Conservation (phyloP, 108 stramenopile genomes). For the Aureococcus anophagefferens region DNA sequence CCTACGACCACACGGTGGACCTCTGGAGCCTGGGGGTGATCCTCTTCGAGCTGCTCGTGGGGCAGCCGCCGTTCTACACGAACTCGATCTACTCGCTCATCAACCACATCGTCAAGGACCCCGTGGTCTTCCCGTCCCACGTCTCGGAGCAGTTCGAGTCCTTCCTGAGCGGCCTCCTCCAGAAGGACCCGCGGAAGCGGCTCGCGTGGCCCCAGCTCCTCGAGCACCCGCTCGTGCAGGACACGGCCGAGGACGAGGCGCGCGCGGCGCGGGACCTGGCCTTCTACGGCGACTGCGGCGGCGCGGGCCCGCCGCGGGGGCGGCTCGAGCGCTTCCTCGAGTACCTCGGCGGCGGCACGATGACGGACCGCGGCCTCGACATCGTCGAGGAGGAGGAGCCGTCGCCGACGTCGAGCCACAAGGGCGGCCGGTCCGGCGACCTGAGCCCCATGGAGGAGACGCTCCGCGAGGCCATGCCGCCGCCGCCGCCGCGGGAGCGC, state of each 20-base stretch:
- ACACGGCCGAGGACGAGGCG: slow-evolving; percentile 23
- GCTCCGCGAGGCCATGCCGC: too few species aligned
- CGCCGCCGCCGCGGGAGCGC: too few species aligned
- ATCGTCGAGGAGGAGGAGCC: too few species aligned
- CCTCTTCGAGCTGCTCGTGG: slow-evolving; percentile 50
- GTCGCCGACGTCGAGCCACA: too few species aligned
- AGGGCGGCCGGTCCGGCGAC: too few species aligned
- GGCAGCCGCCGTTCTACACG: slow-evolving; percentile 63
- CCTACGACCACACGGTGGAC: slow-evolving; percentile 47
- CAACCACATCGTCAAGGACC: slow-evolving; percentile 53
- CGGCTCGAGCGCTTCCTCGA: slow-evolving; percentile 29
- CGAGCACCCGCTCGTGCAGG: slow-evolving; percentile 45
- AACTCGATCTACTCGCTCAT: slow-evolving; percentile 56
- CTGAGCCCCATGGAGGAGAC: too few species aligned
- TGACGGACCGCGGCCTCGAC: too few species aligned
- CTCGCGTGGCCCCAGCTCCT: slow-evolving; percentile 47
- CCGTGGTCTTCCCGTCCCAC: slow-evolving; percentile 37
- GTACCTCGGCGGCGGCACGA: not conserved
- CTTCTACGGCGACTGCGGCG: slow-evolving; percentile 22
- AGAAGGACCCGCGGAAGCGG: slow-evolving; percentile 43
- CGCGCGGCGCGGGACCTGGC: slow-evolving; percentile 8
- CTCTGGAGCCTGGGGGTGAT: slow-evolving; percentile 58
- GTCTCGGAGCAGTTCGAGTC: slow-evolving; percentile 28
- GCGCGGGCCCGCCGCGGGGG: slow-evolving; percentile 31
- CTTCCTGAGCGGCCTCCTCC: slow-evolving; percentile 46